Conservation (phyloP, 768 basidiomycete genomes). For the Suillus ampliporus region DNA sequence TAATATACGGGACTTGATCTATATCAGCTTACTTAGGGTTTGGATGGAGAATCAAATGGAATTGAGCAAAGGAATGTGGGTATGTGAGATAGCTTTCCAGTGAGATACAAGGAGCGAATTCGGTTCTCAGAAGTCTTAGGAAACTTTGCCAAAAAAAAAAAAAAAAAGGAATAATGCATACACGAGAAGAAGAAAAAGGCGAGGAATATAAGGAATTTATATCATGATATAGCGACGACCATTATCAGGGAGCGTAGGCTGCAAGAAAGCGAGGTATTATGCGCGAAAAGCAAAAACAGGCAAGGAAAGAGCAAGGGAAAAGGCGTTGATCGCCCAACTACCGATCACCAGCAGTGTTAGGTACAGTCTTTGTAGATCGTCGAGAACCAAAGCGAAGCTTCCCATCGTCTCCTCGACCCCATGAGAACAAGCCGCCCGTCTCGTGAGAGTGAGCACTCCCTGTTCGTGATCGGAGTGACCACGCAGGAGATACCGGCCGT, state of each 20-base stretch:
- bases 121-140: background rate
- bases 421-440: slow-evolving; percentile 71
- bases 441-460: slow-evolving; percentile 78
- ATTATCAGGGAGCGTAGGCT: slow-evolving; percentile 42
- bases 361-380: slow-evolving; percentile 53
- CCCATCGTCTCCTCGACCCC: slow-evolving; percentile 65
- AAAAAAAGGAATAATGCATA: slow-evolving; percentile 37
- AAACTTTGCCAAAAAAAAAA: slow-evolving; percentile 1
- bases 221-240: slow-evolving; percentile 24
- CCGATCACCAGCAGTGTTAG: slow-evolving; percentile 32
- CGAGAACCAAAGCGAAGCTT: slow-evolving; percentile 79
- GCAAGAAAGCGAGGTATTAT: slow-evolving; percentile 25
- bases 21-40: background rate
- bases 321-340: slow-evolving; percentile 17
- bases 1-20: background rate
- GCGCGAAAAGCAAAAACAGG: slow-evolving; percentile 6
- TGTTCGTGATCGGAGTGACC: slow-evolving; percentile 83
- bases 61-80: slow-evolving; percentile 8
- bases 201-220: slow-evolving; percentile 19
- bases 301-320: slow-evolving; percentile 6
- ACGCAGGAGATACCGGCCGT: slow-evolving; percentile 80
- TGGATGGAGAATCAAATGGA: background rate
- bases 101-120: slow-evolving; percentile 11
- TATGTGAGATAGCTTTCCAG: background rate
- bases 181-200: slow-evolving; percentile 26